These are phyloP conservation scores for Limtongia smithiae DNA, from an alignment of 805 yeast genomes.

Conservation along the genomic window DNA sequence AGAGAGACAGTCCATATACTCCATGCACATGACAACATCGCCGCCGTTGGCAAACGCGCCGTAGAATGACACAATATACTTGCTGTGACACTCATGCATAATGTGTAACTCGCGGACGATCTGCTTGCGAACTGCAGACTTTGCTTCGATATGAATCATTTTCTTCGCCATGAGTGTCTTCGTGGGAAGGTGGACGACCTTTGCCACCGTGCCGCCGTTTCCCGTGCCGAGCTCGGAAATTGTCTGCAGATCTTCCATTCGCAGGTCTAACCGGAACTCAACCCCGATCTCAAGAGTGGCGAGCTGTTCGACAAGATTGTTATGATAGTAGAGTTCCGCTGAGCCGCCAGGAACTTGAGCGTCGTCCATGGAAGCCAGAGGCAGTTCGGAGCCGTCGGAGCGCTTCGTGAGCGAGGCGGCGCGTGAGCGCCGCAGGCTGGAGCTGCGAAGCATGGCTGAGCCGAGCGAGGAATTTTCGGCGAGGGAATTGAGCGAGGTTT, in stretches of 20 bases:
- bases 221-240: slow-evolving; percentile 85
- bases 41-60: slow-evolving; percentile 78
- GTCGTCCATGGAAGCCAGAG: slow-evolving; percentile 27
- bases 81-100: slow-evolving; percentile 79
- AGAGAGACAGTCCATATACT: slow-evolving; percentile 92
- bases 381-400: slow-evolving; percentile 3
- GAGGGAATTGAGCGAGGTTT: background rate
- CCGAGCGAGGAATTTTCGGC: background rate
- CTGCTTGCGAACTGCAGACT: slow-evolving; percentile 72
- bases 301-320: slow-evolving; percentile 40
- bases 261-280: slow-evolving; percentile 51
- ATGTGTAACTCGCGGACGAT: slow-evolving; percentile 84
- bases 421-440: slow-evolving; percentile 16
- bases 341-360: slow-evolving; percentile 29
- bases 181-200: slow-evolving; percentile 84
- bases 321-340: slow-evolving; percentile 35
- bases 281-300: slow-evolving; percentile 52
- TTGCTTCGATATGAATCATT: slow-evolving; percentile 78
- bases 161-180: slow-evolving; percentile 88
- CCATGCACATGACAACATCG: slow-evolving; percentile 89
- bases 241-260: slow-evolving; percentile 65
- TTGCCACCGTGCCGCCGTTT: slow-evolving; percentile 87
- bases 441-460: slow-evolving; percentile 12
- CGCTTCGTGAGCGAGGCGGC: background rate
- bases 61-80: slow-evolving; percentile 81